These are phyloP conservation scores for Chalciporus sp. DNA, from an alignment of 1,284 basidiomycete species.

Conservation along the genomic window DNA sequence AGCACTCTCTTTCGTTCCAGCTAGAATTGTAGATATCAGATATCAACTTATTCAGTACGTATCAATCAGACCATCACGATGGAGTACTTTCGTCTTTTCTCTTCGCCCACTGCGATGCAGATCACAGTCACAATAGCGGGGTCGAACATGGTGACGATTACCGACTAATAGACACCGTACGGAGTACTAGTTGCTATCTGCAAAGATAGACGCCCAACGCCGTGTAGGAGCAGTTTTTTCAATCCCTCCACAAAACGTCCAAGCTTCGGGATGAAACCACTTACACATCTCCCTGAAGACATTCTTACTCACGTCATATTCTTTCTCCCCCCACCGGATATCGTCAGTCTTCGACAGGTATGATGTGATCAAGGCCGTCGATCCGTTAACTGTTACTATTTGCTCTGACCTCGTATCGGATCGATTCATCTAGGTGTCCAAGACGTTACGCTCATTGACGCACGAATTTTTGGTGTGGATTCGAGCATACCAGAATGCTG, in stretches of 20 bases:
- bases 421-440: neutral
- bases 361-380: too few relatives aligned
- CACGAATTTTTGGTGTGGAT: neutral
- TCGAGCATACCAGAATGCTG: neutral
- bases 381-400: neutral
- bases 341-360: neutral
- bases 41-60: neutral
- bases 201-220: too few relatives aligned
- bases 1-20: neutral
- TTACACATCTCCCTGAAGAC: neutral
- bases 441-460: neutral
- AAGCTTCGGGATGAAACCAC: neutral
- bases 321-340: neutral
- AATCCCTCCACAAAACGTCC: too few relatives aligned
- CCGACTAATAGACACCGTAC: too few relatives aligned
- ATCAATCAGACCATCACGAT: neutral
- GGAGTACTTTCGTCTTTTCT: too few relatives aligned
- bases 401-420: neutral
- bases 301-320: neutral
- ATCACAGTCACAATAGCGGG: too few relatives aligned
- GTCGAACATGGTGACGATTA: too few relatives aligned
- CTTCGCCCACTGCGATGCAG: too few relatives aligned
- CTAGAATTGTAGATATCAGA: neutral
- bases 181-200: too few relatives aligned
- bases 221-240: too few relatives aligned